These are phyloP conservation scores for Eustoma russellianum DNA, from an alignment of 257 asterid genomes.

Conservation along the genomic window DNA sequence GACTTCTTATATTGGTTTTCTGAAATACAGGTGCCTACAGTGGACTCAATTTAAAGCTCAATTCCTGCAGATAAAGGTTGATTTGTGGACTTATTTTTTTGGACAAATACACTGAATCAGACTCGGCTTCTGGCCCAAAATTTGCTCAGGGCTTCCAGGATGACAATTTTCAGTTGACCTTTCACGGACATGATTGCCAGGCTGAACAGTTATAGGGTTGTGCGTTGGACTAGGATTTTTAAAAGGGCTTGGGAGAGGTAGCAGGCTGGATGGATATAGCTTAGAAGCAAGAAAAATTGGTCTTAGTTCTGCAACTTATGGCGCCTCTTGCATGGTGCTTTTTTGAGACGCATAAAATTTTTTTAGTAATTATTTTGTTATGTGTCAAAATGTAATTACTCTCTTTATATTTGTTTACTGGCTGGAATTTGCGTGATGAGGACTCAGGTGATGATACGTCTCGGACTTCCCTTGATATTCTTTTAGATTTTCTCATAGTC, in stretches of 20 bases:
- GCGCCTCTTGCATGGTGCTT: constrained; percentile 28
- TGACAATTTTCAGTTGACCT: constrained; percentile 34
- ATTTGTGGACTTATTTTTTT: constrained; percentile 5
- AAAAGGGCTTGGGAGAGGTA: constrained; percentile 23
- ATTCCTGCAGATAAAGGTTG: constrained; percentile 18
- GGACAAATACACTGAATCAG: constrained; percentile 4
- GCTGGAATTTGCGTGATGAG: no score
- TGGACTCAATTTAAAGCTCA: constrained; percentile 28
- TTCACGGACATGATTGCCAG: constrained; percentile 26
- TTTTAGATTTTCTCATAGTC: background rate
- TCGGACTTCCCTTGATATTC: background rate
- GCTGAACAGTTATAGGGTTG: constrained; percentile 16
- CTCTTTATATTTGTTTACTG: constrained; percentile 6
- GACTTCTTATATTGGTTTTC: background rate
- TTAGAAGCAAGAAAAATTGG: constrained; percentile 29
- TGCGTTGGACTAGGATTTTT: constrained; percentile 15
- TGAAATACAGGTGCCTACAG: constrained; percentile 24
- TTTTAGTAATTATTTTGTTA: constrained; percentile 30
- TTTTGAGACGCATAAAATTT: constrained; percentile 38
- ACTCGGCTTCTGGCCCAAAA: constrained; percentile 13
- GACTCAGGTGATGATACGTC: no score
- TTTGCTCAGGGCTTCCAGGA: constrained; percentile 21
- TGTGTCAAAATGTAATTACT: constrained; percentile 26
- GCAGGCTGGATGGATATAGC: constrained; percentile 31
- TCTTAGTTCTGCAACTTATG: constrained; percentile 23